Evolutionary conservation across 805 yeast genomes (phyloP).

Genomic region (Clavispora santaluciae): DNA sequence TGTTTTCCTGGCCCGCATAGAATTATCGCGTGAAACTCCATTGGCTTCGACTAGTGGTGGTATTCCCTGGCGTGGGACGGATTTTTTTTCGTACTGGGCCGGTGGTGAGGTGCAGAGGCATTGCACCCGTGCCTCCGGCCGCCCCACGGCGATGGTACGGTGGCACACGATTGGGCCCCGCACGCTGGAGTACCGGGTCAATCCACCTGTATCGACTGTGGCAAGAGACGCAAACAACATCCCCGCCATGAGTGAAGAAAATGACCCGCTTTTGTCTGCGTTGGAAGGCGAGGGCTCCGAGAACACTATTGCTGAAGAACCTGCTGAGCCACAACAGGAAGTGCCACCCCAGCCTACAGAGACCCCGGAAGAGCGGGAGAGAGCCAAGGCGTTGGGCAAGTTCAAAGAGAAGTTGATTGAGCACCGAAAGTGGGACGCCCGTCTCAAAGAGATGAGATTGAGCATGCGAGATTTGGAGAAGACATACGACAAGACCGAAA

Average conservation of each 20-base stretch:
- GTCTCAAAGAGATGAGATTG: constrained; percentile 76
- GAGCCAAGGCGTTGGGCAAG: constrained; percentile 70
- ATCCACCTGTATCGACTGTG: background rate
- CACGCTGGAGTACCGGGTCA: background rate
- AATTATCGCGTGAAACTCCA: constrained; percentile 92
- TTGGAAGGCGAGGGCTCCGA: constrained; percentile 34
- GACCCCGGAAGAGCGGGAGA: constrained; percentile 54
- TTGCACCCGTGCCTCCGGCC: background rate
- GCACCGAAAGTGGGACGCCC: constrained; percentile 92
- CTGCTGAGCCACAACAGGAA: constrained; percentile 23
- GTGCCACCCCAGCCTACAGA: constrained; percentile 17
- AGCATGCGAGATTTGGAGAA: constrained; percentile 79
- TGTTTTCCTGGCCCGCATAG: constrained; percentile 82
- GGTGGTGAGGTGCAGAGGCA: background rate
- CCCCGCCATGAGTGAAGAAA: constrained; percentile 49
- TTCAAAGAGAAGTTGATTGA: constrained; percentile 84
- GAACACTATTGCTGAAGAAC: constrained; percentile 12
- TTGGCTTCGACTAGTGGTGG: constrained; percentile 32
- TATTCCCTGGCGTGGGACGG: constrained; percentile 8
- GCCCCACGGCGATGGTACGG: background rate
- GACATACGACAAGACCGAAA: constrained; percentile 88
- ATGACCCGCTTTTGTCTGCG: constrained; percentile 75
- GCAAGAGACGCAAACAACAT: background rate
- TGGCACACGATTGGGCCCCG: background rate
- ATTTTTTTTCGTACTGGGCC: background rate